Conservation (phyloP, 257 asterid species). For the Parsonsia alboflavescens region DNA sequence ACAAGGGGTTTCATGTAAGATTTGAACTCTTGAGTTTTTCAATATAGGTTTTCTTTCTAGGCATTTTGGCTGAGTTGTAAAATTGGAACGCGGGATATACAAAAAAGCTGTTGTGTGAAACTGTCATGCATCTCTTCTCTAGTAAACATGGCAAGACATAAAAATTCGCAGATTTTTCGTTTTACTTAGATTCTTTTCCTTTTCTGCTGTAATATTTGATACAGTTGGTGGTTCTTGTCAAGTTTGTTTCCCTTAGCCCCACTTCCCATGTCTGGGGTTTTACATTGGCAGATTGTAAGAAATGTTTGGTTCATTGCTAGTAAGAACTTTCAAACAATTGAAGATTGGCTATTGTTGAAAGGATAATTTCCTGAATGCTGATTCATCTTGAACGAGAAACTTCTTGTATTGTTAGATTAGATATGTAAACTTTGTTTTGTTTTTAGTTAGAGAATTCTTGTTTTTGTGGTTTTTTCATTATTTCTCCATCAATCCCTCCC, state of each 20-base stretch:
- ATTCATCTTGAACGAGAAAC: not conserved
- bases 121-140: slow-evolving; percentile 18
- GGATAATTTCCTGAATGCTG: not conserved
- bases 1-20: slow-evolving; percentile 35
- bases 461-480: not conserved
- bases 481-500: not conserved
- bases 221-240: slow-evolving; percentile 1
- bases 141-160: slow-evolving; percentile 17
- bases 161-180: slow-evolving; percentile 16
- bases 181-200: slow-evolving; percentile 9
- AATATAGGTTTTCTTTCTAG: slow-evolving; percentile 37
- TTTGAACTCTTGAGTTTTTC: slow-evolving; percentile 34
- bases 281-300: slow-evolving; percentile 15
- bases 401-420: not conserved
- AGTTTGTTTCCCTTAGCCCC: not conserved
- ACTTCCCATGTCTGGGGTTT: not conserved
- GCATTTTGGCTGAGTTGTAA: slow-evolving; percentile 38
- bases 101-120: slow-evolving; percentile 25
- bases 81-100: slow-evolving; percentile 41
- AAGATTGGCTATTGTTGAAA: slow-evolving; percentile 11
- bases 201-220: slow-evolving; percentile 14
- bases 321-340: not conserved
- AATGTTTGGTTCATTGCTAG: slow-evolving; percentile 8
- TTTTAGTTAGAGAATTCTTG: not conserved
- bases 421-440: not conserved